Base-by-base conservation (phyloP, 139 green algal species). In the Tetraselmis chui region DNA sequence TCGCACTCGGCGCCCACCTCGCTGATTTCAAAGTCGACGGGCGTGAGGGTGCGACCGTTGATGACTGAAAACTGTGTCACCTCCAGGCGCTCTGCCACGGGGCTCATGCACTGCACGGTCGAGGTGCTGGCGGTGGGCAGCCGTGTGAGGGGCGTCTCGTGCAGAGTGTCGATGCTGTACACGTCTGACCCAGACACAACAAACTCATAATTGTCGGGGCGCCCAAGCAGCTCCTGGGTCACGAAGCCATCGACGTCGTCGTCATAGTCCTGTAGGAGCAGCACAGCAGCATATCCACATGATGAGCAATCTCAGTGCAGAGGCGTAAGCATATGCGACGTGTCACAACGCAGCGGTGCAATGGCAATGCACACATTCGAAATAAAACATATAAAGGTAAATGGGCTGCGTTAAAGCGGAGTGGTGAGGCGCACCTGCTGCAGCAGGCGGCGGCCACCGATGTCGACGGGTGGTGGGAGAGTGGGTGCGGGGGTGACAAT, bases 1-100 rank as follows among this genome's bases (percentile, higher is more conserved):
- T 84, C 81, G 81, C 81, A 84, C 30, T 76, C 81, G 11, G 79
- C 5, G 11, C 59, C 75, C 23, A 75, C 28, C 76, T 80, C 81
- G 2, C 11, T 80, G 74, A 77, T 28, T 27, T 84, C 81, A 27
- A 84, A 78, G 74, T 25, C 28, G 25, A 84, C 29, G 25, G 75
- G 2, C 11, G 25, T 81, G 78, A 81, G 31, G 2, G 78, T 81
- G 32, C 23, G 25, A 31, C 31, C 78, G 28, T 67, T 67, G 45
- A 67, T 67, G 45, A 67, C 45, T 67, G 45, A 5, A 67, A 67
- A 67, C 45, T 67, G 45, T 18, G 45, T 67, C 18, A 67, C 45
- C 45, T 67, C 45, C 45, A 67, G 45, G 45, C 45, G 45, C 45
- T 67, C 45, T 18, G 45, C 18, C 45, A 67, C 45, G 45, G 45